Base-by-base conservation (phyloP, 192 early-diverging fungal species). In the Backusella liffmaniae region DNA sequence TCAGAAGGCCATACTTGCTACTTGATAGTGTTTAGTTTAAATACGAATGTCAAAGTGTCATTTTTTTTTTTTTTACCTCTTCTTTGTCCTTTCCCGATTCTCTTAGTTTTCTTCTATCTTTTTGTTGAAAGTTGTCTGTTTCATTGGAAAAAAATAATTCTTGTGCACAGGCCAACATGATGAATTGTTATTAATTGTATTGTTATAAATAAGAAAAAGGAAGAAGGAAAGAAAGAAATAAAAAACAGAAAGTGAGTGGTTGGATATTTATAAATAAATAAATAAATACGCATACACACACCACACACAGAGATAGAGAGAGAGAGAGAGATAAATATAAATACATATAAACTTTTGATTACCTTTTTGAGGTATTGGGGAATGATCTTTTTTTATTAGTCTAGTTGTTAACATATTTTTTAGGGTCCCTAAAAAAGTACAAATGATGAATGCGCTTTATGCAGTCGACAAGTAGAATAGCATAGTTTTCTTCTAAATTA, bases 1-100 rank as follows among this genome's bases (percentile, higher is more conserved):
- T 89, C 86, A 67, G 82, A 79, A 1, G 89, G 88, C 89, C 89
- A 90, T 3, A 90, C 88, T 82, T 89, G 79, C 39, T 73, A 49
- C 18, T 73, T 29, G 9, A 62, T 23, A 26, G 12, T 59, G 30
- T 26, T 35, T 3, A 56, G 26, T 36, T 73, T 36, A 35, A 32
- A 36, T 51, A 37, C 13, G 12, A 23, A 51, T 36, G 36, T 26
- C 21, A n/a, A 44, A 71, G 23, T 67, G 66, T 35, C 66, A 29
- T 26, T n/a, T 42, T 67, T 49, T n/a, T 42, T 67, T 49, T 51
- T 30, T 42, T 67, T 51, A 77, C 76, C 69, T 77, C 76, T 71
- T 77, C 76, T 62, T 77, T 77, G 21, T 77, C 76, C 44, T 77
- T 77, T 6, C 56, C 23, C 56, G 23, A 59, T 10, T 59, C 56